Evolutionary conservation across 768 basidiomycete genomes (phyloP), one percentile per base, ranked within the genome.

Genomic region (Exidia glandulosa): DNA sequence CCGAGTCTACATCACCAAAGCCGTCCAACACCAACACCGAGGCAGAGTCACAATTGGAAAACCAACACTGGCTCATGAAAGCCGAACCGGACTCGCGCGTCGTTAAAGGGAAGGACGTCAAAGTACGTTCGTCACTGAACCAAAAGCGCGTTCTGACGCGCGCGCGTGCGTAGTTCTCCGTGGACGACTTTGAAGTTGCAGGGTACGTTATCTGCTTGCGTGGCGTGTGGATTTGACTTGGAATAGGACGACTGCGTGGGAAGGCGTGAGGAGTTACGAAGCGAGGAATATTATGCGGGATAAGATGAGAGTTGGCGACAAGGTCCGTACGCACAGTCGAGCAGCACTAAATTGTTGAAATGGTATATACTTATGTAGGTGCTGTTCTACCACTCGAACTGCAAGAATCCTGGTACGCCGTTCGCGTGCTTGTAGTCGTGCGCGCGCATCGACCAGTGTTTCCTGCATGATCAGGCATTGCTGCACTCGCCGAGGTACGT

Each of bases 71-170:
- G 88, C 79, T 93, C 27, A 80, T 90, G 72, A 92, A 93, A 71
- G 90, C 90, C 3, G 90, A 92, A 69, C 90, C 90, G 9, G 86
- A 92, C 62, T 82, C 88, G 16, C 85, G 90, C 59, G 67, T 91
- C 52, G 87, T 89, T 47, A 93, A 90, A 70, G 90, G 90, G 47
- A 88, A 86, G 65, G 90, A 94, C 63, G 88, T 94, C 64, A 91
- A 88, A 79, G 90, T 76, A 57, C 59, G 66, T 41, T 13, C 30
- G 14, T 32, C 9, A 57, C 66, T 14, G 34, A 77, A 64, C 16
- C 32, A 31, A 30, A 33, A 25, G 36, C 23, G 57, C 23, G 16
- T 34, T 50, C 19, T 61, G 29, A 30, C 32, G n/a, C 57, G 47
- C 25, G 16, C 58, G 29, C 33, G 59, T 36, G 6, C n/a, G 60